These are phyloP conservation scores for Phaeosphaeriaceae sp. DNA, from an alignment of 2,329 filamentous ascomycete species.

Conservation along the genomic window DNA sequence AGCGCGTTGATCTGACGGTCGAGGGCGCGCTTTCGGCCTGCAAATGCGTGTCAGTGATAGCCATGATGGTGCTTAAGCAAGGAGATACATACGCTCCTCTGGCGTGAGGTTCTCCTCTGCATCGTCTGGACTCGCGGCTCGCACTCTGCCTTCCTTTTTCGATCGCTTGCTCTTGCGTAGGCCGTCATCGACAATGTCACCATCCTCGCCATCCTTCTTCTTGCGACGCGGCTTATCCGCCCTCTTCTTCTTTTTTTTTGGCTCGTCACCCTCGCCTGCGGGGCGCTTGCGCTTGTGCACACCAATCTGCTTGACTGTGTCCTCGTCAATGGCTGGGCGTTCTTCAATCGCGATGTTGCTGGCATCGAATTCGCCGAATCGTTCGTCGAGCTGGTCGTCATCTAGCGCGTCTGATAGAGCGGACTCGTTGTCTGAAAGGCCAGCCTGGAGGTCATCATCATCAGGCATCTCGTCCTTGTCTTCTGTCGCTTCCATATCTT, in stretches of 20 bases:
- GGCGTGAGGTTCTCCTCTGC: slow-evolving; percentile 81
- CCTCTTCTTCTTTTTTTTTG: slow-evolving; percentile 72
- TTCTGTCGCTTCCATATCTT: slow-evolving; percentile 55
- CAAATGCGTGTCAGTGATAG: slow-evolving; percentile 16
- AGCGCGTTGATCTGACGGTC: slow-evolving; percentile 88
- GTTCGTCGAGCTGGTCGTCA: slow-evolving; percentile 68
- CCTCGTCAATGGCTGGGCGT: slow-evolving; percentile 66
- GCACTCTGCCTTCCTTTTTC: slow-evolving; percentile 46
- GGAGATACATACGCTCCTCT: slow-evolving; percentile 71
- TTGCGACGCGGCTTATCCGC: slow-evolving; percentile 61
- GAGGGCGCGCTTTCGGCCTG: slow-evolving; percentile 77
- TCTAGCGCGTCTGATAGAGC: slow-evolving; percentile 66
- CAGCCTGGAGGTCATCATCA: slow-evolving; percentile 48
- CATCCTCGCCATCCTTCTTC: slow-evolving; percentile 55
- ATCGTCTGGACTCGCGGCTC: slow-evolving; percentile 58
- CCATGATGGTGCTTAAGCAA: neutral
- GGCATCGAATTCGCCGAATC: slow-evolving; percentile 62
- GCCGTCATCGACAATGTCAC: slow-evolving; percentile 59
- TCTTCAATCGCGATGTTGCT: slow-evolving; percentile 66
- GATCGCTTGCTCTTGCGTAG: slow-evolving; percentile 61
- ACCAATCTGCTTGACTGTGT: slow-evolving; percentile 65
- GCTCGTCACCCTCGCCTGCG: slow-evolving; percentile 64
- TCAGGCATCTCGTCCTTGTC: slow-evolving; percentile 45
- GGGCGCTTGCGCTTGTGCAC: slow-evolving; percentile 69
- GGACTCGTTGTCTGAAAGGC: slow-evolving; percentile 65